Conservation (phyloP, 164 flowering plant species). For the Vitis rotundifolia region DNA sequence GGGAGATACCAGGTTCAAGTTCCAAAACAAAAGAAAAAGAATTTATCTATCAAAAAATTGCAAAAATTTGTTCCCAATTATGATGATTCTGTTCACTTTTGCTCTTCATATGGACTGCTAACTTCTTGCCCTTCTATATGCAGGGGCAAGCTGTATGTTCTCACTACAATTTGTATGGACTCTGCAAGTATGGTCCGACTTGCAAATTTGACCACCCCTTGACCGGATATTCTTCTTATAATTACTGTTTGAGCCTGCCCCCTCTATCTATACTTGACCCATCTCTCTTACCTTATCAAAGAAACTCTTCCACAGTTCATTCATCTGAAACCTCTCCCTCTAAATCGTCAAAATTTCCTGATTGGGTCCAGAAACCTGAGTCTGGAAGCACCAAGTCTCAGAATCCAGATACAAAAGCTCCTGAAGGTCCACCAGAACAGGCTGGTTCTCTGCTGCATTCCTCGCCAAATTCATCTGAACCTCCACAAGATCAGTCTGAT, state of each 20-base stretch:
- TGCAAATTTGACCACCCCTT: constrained; percentile 80
- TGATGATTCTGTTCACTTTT: background rate
- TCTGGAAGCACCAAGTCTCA: constrained; percentile 14
- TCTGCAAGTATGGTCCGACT: constrained; percentile 68
- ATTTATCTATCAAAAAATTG: background rate
- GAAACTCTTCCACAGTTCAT: constrained; percentile 21
- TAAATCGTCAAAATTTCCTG: constrained; percentile 23
- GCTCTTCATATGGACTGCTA: background rate
- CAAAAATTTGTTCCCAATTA: background rate
- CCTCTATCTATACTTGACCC: constrained; percentile 36
- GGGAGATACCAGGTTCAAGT: too few relatives aligned
- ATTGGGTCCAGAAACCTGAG: constrained; percentile 25
- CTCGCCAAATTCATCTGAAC: constrained; percentile 20
- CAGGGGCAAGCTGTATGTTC: constrained; percentile 68
- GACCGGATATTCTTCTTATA: constrained; percentile 35
- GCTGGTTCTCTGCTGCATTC: constrained; percentile 17
- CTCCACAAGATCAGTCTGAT: constrained; percentile 18
- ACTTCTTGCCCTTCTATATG: constrained; percentile 14
- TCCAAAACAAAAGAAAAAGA: too few relatives aligned
- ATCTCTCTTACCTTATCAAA: constrained; percentile 29
- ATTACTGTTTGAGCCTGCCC: constrained; percentile 37
- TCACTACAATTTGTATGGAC: constrained; percentile 52
- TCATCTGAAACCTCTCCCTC: constrained; percentile 29
- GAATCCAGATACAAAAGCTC: constrained; percentile 11
- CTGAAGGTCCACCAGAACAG: constrained; percentile 16